These are phyloP conservation scores for Bipolaris oryzae DNA, from an alignment of 2,329 filamentous ascomycete species.

Conservation along the genomic window DNA sequence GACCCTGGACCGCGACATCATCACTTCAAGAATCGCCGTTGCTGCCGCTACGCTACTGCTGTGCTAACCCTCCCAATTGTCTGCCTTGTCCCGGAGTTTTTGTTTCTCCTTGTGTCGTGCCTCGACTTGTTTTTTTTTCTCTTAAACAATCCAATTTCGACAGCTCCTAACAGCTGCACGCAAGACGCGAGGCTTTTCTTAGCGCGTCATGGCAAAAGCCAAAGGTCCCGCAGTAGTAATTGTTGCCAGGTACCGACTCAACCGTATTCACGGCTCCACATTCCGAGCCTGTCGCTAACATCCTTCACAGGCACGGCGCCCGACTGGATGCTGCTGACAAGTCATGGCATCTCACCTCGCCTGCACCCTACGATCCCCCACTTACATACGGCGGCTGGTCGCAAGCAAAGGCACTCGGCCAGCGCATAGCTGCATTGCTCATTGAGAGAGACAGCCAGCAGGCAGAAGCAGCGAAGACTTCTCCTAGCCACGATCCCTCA, in stretches of 20 bases:
- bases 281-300: conserved; percentile 21
- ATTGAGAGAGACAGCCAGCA: conserved; percentile 56
- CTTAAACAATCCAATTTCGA: conserved; percentile 7
- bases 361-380: conserved; percentile 93
- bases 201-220: conserved; percentile 47
- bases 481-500: conserved; percentile 25
- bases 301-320: conserved; percentile 74
- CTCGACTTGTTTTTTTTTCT: too few species aligned
- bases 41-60: neutral
- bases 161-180: conserved; percentile 16
- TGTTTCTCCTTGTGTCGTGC: neutral
- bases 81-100: conserved; percentile 8
- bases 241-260: conserved; percentile 53
- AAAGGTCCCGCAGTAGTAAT: conserved; percentile 55
- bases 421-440: conserved; percentile 78
- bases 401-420: conserved; percentile 80
- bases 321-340: conserved; percentile 94
- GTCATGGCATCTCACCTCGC: conserved; percentile 90
- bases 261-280: conserved; percentile 5
- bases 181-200: conserved; percentile 20
- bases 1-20: conserved; percentile 13
- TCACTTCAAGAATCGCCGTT: conserved; percentile 10
- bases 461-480: conserved; percentile 42
- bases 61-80: neutral
- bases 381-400: conserved; percentile 94